A percentile compares a stretch with the other conserved stretches of the same genome.
Evolutionary conservation across 2,329 filamentous ascomycete species (phyloP).

Genomic region (Ceratocystis harringtonii): DNA sequence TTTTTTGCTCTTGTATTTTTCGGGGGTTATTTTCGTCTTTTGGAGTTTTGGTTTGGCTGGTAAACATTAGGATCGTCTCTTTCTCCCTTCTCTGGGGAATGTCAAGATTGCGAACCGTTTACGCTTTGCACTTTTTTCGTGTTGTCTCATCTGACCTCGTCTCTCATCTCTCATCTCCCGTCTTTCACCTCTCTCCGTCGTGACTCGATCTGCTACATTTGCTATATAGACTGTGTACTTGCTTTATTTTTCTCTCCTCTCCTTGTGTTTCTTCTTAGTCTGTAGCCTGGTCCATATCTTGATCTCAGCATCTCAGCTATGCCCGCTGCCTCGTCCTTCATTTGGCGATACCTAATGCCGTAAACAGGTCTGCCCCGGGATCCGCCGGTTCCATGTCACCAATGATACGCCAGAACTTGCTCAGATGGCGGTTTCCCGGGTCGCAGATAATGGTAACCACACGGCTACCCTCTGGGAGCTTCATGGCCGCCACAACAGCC

Average conservation of each 20-base stretch:
- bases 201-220: too few species aligned
- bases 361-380: slow-evolving; percentile 38
- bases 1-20: neutral
- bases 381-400: slow-evolving; percentile 52
- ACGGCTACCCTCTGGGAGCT: slow-evolving; percentile 43
- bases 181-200: too few species aligned
- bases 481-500: slow-evolving; percentile 52
- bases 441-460: slow-evolving; percentile 80
- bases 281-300: neutral
- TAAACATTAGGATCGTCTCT: slow-evolving; percentile 10
- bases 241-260: neutral
- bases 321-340: neutral
- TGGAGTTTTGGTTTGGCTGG: slow-evolving; percentile 11
- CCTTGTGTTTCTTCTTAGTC: neutral
- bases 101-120: slow-evolving; percentile 5
- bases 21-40: neutral
- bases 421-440: slow-evolving; percentile 65
- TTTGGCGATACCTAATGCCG: slow-evolving; percentile 31
- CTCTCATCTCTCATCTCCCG: too few species aligned
- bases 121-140: neutral
- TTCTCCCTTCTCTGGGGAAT: neutral
- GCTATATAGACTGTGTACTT: neutral
- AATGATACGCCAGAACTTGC: slow-evolving; percentile 69
- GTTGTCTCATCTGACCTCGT: too few species aligned
- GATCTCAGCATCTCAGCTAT: neutral